A percentile compares a stretch with the other conserved stretches of the same genome.
Evolutionary conservation across 306 rosid genomes (phyloP).

Genomic region (Prosopis cineraria): DNA sequence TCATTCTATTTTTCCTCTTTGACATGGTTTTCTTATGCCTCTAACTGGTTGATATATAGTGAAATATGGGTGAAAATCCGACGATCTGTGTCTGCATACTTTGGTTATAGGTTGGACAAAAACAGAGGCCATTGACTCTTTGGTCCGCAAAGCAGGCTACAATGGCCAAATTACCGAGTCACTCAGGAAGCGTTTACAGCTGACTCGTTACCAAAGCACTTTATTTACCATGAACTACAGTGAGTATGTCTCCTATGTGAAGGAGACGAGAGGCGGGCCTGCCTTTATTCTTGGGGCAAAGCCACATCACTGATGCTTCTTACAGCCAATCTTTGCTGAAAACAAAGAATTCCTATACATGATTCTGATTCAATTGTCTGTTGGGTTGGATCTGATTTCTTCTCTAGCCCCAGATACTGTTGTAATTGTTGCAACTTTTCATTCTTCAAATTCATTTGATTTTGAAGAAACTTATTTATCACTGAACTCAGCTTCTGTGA

Average conservation of each 20-base stretch:
- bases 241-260: slow-evolving; percentile 73
- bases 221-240: slow-evolving; percentile 70
- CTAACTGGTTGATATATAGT: not conserved
- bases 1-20: not conserved
- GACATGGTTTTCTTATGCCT: not conserved
- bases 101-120: slow-evolving; percentile 81
- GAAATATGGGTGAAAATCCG: not conserved
- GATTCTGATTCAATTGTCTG: slow-evolving; percentile 5
- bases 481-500: slow-evolving; percentile 24
- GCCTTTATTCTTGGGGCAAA: slow-evolving; percentile 60
- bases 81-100: slow-evolving; percentile 26
- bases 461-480: slow-evolving; percentile 49
- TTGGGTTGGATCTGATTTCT: slow-evolving; percentile 37
- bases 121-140: slow-evolving; percentile 85
- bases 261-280: slow-evolving; percentile 65
- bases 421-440: slow-evolving; percentile 36
- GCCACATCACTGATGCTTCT: slow-evolving; percentile 45
- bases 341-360: slow-evolving; percentile 31
- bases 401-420: slow-evolving; percentile 39
- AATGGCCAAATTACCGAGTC: slow-evolving; percentile 68
- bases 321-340: slow-evolving; percentile 35
- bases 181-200: slow-evolving; percentile 54
- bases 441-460: slow-evolving; percentile 60
- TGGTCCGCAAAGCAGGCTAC: slow-evolving; percentile 86
- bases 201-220: slow-evolving; percentile 94